Conservation (phyloP, 2,329 filamentous ascomycete genomes). For the Exophiala xenobiotica region DNA sequence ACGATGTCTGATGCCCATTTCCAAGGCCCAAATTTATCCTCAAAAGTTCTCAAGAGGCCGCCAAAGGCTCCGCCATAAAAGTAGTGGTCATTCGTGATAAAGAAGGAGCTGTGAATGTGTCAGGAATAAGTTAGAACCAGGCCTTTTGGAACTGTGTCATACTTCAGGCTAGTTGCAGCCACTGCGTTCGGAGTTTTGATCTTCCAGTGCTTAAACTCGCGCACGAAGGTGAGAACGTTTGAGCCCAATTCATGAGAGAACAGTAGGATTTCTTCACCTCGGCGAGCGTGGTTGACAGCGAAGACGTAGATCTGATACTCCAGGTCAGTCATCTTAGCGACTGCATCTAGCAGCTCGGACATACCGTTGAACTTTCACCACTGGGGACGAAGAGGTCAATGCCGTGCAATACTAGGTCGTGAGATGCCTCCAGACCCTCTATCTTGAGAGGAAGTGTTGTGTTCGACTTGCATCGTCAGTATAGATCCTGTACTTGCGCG, state of each 20-base stretch:
- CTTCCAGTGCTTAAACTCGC: slow-evolving; percentile 15
- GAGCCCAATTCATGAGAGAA: slow-evolving; percentile 20
- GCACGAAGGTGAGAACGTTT: slow-evolving; percentile 14
- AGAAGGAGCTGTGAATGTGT: slow-evolving; percentile 15
- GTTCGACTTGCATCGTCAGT: slow-evolving; percentile 4
- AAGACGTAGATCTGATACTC: slow-evolving; percentile 20
- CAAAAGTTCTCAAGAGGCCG: slow-evolving; percentile 13
- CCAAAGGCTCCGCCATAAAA: slow-evolving; percentile 17
- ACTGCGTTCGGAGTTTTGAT: slow-evolving; percentile 26
- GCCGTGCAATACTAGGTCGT: slow-evolving; percentile 22
- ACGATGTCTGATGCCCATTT: slow-evolving; percentile 21
- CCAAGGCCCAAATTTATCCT: slow-evolving; percentile 19
- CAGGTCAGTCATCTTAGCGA: not conserved
- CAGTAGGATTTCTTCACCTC: slow-evolving; percentile 13
- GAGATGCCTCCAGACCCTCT: slow-evolving; percentile 15
- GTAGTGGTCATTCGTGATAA: slow-evolving; percentile 26
- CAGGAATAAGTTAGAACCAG: too few species aligned
- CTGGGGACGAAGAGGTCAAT: slow-evolving; percentile 15
- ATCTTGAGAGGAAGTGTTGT: slow-evolving; percentile 13
- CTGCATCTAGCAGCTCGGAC: too few species aligned
- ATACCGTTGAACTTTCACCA: slow-evolving; percentile 15
- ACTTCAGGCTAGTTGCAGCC: slow-evolving; percentile 14
- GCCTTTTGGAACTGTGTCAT: too few species aligned
- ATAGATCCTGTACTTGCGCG: not conserved
- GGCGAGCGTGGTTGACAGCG: slow-evolving; percentile 23